These are phyloP conservation scores for Syzygium syzygioides DNA, from an alignment of 441 rosid species.

Conservation along the genomic window DNA sequence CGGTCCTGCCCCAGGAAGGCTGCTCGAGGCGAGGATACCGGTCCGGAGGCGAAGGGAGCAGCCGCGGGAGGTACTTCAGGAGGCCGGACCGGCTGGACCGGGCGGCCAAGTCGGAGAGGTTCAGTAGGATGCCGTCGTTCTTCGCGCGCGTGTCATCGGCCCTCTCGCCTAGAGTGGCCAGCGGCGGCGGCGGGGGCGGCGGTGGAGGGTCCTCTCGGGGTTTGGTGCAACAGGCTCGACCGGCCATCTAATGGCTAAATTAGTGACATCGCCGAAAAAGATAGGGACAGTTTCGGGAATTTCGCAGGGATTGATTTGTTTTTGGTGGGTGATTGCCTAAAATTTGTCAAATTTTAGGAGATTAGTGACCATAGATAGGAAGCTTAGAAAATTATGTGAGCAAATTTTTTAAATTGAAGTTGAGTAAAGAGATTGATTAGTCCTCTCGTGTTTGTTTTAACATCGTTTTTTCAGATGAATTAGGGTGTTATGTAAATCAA, in stretches of 20 bases:
- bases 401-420: not conserved
- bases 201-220: not conserved
- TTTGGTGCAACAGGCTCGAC: not conserved
- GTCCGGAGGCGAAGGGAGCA: slow-evolving; percentile 6
- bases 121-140: slow-evolving; percentile 6
- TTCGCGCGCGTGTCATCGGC: not conserved
- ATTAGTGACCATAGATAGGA: not conserved
- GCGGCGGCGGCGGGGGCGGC: not conserved
- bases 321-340: not conserved
- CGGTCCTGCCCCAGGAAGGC: not conserved
- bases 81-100: not conserved
- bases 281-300: not conserved
- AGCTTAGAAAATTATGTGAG: not conserved
- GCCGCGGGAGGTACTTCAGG: not conserved
- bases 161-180: not conserved
- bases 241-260: not conserved
- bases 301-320: not conserved
- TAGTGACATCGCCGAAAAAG: not conserved
- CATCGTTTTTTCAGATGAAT: not conserved
- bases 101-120: not conserved
- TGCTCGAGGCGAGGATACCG: not conserved
- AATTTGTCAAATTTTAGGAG: not conserved
- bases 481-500: not conserved
- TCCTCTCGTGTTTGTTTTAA: not conserved
- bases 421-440: not conserved